These are phyloP conservation scores for Hanseniaspora guilliermondii DNA, from an alignment of 805 yeast genomes.

Conservation along the genomic window DNA sequence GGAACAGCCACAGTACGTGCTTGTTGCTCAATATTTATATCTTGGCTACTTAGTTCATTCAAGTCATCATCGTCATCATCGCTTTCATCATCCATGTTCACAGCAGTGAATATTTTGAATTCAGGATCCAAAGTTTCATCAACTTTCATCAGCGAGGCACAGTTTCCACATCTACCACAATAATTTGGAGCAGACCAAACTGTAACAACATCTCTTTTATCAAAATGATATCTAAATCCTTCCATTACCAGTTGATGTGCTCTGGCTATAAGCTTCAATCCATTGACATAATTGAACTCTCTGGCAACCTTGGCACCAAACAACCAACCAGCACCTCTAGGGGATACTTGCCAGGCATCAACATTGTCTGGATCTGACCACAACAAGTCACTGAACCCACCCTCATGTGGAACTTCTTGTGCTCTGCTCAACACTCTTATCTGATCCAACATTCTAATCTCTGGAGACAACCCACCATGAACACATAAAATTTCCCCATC, in stretches of 20 bases:
- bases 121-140: slow-evolving; percentile 77
- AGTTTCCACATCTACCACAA: slow-evolving; percentile 95
- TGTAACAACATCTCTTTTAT: slow-evolving; percentile 90
- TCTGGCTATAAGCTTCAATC: slow-evolving; percentile 75
- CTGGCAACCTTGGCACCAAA: slow-evolving; percentile 89
- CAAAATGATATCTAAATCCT: slow-evolving; percentile 92
- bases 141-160: slow-evolving; percentile 94
- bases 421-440: slow-evolving; percentile 88
- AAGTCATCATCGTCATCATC: slow-evolving; percentile 15
- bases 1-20: slow-evolving; percentile 11
- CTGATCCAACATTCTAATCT: slow-evolving; percentile 93
- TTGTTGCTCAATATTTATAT: slow-evolving; percentile 7
- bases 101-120: slow-evolving; percentile 90
- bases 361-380: slow-evolving; percentile 98
- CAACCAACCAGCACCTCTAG: slow-evolving; percentile 98
- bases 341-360: slow-evolving; percentile 95
- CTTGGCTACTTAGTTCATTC: slow-evolving; percentile 10
- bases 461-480: slow-evolving; percentile 96
- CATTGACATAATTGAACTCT: slow-evolving; percentile 92
- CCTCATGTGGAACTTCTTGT: slow-evolving; percentile 97
- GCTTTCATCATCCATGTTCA: slow-evolving; percentile 56
- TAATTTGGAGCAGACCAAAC: slow-evolving; percentile 98
- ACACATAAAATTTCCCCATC: slow-evolving; percentile 92
- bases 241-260: slow-evolving; percentile 99
- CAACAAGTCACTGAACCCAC: slow-evolving; percentile 92